Evolutionary conservation across 2,329 filamentous ascomycete genomes (phyloP).

Genomic region (Chaetomium globosum): DNA sequence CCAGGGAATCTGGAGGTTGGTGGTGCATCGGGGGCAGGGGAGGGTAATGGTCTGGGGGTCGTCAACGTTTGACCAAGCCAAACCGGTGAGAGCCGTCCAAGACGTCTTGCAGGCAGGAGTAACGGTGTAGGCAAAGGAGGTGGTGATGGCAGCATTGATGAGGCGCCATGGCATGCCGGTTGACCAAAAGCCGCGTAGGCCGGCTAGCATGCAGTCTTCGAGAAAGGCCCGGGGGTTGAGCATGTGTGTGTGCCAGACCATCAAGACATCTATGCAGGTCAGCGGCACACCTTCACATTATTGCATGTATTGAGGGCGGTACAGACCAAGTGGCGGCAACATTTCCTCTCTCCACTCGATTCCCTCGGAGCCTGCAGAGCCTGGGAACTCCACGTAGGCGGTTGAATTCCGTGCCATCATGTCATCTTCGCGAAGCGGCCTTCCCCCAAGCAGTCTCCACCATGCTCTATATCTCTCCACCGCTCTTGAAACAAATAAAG

Average conservation of each 20-base stretch:
- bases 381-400: conserved; percentile 43
- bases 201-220: conserved; percentile 69
- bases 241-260: conserved; percentile 81
- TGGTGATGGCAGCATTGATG: conserved; percentile 61
- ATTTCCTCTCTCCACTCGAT: conserved; percentile 47
- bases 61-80: conserved; percentile 61
- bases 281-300: conserved; percentile 8
- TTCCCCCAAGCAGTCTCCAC: conserved; percentile 50
- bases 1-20: conserved; percentile 56
- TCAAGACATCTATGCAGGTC: conserved; percentile 63
- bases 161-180: conserved; percentile 67
- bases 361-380: conserved; percentile 31
- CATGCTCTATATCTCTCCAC: conserved; percentile 69
- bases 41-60: conserved; percentile 54
- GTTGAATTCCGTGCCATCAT: conserved; percentile 39
- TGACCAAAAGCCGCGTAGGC: conserved; percentile 59
- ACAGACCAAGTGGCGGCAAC: conserved; percentile 61
- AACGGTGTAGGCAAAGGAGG: conserved; percentile 59
- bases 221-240: conserved; percentile 75
- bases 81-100: conserved; percentile 55
- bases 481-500: conserved; percentile 67
- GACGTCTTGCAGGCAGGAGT: conserved; percentile 46
- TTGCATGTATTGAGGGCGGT: neutral
- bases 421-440: conserved; percentile 43
- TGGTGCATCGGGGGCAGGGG: conserved; percentile 58